A percentile compares a stretch with the other conserved stretches of the same genome.
Conservation (phyloP, 805 yeast genomes). For the Lipomyces orientalis region DNA sequence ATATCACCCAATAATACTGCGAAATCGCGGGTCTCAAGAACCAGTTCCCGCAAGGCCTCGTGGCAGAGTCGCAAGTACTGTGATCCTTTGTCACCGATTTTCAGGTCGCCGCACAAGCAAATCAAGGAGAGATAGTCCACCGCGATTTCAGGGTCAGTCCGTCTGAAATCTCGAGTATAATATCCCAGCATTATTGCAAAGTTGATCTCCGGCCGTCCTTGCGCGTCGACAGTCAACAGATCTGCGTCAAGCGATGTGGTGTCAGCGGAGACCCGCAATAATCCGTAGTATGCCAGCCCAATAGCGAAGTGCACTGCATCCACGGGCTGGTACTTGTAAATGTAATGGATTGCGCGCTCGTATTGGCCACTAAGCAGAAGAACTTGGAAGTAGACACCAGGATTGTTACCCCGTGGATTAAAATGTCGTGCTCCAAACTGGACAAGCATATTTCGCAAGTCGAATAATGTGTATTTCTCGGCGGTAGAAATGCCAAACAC, state of each 20-base stretch:
- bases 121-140: constrained; percentile 84
- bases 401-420: constrained; percentile 61
- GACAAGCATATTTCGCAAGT: constrained; percentile 72
- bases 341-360: constrained; percentile 75
- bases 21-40: constrained; percentile 85
- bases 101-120: constrained; percentile 56
- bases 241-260: constrained; percentile 42
- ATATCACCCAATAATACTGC: constrained; percentile 82
- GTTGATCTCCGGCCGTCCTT: constrained; percentile 48
- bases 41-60: constrained; percentile 81
- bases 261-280: constrained; percentile 58
- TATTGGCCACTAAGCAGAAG: constrained; percentile 77
- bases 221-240: constrained; percentile 46
- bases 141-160: constrained; percentile 86
- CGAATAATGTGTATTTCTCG: constrained; percentile 63
- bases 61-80: constrained; percentile 65
- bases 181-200: constrained; percentile 73
- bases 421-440: constrained; percentile 77
- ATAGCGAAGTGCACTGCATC: constrained; percentile 91
- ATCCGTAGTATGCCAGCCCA: constrained; percentile 73
- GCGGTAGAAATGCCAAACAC: constrained; percentile 22
- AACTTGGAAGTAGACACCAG: constrained; percentile 75
- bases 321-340: constrained; percentile 68
- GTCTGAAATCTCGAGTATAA: constrained; percentile 81
- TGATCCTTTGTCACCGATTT: constrained; percentile 39